Evolutionary conservation across 768 basidiomycete genomes (phyloP).

Genomic region (Amyloporia xantha): DNA sequence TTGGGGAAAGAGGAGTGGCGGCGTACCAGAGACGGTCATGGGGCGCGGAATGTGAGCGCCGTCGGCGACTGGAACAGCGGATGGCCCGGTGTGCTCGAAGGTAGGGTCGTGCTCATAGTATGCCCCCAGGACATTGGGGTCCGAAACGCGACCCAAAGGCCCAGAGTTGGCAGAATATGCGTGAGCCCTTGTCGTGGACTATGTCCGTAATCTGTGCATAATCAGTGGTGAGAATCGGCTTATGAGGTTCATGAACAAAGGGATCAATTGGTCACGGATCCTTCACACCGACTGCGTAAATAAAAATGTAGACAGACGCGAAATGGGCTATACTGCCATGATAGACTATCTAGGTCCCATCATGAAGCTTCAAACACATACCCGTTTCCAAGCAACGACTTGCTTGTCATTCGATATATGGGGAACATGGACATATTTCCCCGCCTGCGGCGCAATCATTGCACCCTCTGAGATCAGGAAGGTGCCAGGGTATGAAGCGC

Average conservation of each 20-base stretch:
- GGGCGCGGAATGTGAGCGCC: too few relatives aligned
- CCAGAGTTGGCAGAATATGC: constrained; percentile 54
- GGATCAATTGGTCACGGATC: background rate
- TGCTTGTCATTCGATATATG: constrained; percentile 62
- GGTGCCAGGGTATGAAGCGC: constrained; percentile 41
- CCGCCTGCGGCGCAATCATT: constrained; percentile 42
- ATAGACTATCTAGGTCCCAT: too few relatives aligned
- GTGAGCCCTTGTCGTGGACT: constrained; percentile 47
- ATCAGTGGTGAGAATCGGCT: background rate
- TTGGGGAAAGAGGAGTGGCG: too few relatives aligned
- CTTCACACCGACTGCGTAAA: too few relatives aligned
- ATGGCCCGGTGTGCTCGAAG: too few relatives aligned
- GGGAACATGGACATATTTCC: constrained; percentile 44
- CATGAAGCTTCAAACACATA: too few relatives aligned
- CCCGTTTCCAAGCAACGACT: constrained; percentile 42
- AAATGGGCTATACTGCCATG: too few relatives aligned
- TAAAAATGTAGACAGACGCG: too few relatives aligned
- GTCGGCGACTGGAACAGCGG: too few relatives aligned
- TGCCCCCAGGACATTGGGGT: too few relatives aligned
- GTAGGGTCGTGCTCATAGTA: too few relatives aligned
- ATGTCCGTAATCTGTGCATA: constrained; percentile 40
- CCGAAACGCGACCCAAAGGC: constrained; percentile 49
- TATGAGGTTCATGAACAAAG: background rate
- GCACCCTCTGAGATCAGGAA: constrained; percentile 55
- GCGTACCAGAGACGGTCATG: background rate